These are phyloP conservation scores for Calonectria leucothoes DNA, from an alignment of 2,329 filamentous ascomycete genomes.

Conservation along the genomic window DNA sequence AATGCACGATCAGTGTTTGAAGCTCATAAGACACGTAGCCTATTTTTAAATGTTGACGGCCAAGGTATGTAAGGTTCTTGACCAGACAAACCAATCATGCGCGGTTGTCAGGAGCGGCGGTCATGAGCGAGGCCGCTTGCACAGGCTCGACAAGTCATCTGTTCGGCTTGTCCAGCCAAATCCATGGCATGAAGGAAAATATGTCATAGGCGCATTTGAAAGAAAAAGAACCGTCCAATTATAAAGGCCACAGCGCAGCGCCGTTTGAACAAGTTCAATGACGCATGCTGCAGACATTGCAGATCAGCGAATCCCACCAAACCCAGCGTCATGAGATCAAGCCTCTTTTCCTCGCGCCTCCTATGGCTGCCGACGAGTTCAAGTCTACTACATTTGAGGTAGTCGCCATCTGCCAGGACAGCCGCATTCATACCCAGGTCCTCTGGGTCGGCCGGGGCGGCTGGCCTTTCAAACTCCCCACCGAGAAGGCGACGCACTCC, in stretches of 20 bases:
- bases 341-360: slow-evolving; percentile 36
- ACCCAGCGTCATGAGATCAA: slow-evolving; percentile 43
- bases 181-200: no score
- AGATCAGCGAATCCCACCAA: neutral
- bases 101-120: no score
- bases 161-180: no score
- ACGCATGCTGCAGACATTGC: neutral
- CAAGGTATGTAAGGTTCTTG: no score
- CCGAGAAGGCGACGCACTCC: slow-evolving; percentile 64
- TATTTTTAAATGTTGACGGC: no score
- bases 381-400: slow-evolving; percentile 57
- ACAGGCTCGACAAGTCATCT: neutral
- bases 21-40: no score
- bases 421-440: slow-evolving; percentile 57
- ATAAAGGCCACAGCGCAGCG: no score
- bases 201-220: no score
- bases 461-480: slow-evolving; percentile 56
- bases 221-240: no score
- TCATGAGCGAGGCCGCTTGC: neutral
- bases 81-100: no score
- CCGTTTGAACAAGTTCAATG: no score
- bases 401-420: slow-evolving; percentile 62
- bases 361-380: slow-evolving; percentile 41
- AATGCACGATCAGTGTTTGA: no score
- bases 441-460: slow-evolving; percentile 57